A percentile compares a stretch with the other conserved stretches of the same genome.
These are phyloP conservation scores for Pulveroboletus sp. DNA, from an alignment of 768 basidiomycete species.

Conservation along the genomic window DNA sequence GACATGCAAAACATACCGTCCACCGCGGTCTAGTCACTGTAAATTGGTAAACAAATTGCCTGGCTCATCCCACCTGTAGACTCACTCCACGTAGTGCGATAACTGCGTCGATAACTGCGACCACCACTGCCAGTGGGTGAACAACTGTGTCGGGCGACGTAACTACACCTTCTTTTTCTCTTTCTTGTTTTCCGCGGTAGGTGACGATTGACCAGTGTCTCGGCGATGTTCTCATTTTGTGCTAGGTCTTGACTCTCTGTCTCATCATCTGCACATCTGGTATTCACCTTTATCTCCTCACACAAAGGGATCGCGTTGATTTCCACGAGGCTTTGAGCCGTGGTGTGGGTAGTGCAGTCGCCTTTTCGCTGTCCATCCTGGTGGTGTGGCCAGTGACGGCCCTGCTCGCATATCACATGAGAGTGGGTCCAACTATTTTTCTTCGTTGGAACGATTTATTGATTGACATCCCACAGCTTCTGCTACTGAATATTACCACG, in stretches of 20 bases:
- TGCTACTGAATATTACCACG: slow-evolving; percentile 88
- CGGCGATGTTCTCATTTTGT: slow-evolving; percentile 6
- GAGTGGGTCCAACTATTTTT: slow-evolving; percentile 48
- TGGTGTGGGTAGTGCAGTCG: slow-evolving; percentile 76
- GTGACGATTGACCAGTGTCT: slow-evolving; percentile 27
- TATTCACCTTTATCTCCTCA: slow-evolving; percentile 70
- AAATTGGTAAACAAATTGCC: slow-evolving; percentile 59
- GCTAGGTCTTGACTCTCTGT: slow-evolving; percentile 65
- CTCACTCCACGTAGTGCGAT: slow-evolving; percentile 60
- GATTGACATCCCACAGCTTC: slow-evolving; percentile 42
- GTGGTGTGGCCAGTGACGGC: slow-evolving; percentile 83
- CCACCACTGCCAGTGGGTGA: slow-evolving; percentile 88
- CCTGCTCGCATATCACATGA: slow-evolving; percentile 76
- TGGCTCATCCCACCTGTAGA: background rate
- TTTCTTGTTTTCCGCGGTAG: slow-evolving; percentile 70
- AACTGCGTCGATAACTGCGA: slow-evolving; percentile 97
- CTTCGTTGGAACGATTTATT: background rate
- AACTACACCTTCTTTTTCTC: slow-evolving; percentile 94
- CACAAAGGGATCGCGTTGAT: slow-evolving; percentile 45
- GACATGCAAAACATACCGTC: slow-evolving; percentile 89
- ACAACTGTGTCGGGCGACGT: slow-evolving; percentile 91
- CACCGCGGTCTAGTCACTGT: slow-evolving; percentile 93
- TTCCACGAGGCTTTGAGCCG: slow-evolving; percentile 42
- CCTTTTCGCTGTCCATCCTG: slow-evolving; percentile 63
- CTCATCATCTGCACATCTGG: slow-evolving; percentile 81